Conservation (phyloP, 805 yeast species). For the Candida dendrica region DNA sequence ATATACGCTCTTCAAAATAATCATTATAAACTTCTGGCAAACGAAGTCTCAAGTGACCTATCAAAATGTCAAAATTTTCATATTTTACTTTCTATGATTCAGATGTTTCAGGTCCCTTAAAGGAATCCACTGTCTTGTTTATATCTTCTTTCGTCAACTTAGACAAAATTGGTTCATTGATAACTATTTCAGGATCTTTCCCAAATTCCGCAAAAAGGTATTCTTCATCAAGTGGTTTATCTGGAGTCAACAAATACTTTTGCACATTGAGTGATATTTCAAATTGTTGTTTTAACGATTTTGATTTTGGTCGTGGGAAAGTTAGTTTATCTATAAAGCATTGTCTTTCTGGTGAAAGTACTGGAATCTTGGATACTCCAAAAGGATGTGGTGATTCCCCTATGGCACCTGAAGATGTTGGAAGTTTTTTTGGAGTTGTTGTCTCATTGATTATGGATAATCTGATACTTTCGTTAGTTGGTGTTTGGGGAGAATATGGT, state of each 20-base stretch:
- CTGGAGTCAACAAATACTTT: not conserved
- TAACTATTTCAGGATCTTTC: constrained; percentile 10
- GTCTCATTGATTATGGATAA: too few species aligned
- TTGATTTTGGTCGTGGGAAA: constrained; percentile 1
- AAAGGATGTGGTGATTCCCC: not conserved
- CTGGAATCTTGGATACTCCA: not conserved
- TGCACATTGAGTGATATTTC: not conserved
- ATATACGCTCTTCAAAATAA: constrained; percentile 9
- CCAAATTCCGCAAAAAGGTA: constrained; percentile 14
- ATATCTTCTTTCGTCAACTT: constrained; percentile 4
- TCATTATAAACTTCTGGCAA: constrained; percentile 7
- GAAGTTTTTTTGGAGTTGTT: too few species aligned
- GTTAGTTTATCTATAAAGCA: not conserved
- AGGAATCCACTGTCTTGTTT: constrained; percentile 5
- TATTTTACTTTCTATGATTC: constrained; percentile 15
- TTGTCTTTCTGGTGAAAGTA: not conserved
- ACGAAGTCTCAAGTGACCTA: constrained; percentile 13
- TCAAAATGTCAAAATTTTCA: constrained; percentile 12
- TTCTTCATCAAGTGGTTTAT: constrained; percentile 4
- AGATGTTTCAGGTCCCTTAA: constrained; percentile 12
- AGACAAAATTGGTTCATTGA: constrained; percentile 4
- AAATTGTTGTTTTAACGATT: not conserved
- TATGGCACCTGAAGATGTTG: too few species aligned
- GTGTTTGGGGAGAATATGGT: not conserved
- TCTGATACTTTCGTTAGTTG: too few species aligned